A percentile compares a stretch with the other conserved stretches of the same genome.
These are phyloP conservation scores for Neopestalotiopsis sp. DNA, from an alignment of 2,329 filamentous ascomycete species.

Conservation along the genomic window DNA sequence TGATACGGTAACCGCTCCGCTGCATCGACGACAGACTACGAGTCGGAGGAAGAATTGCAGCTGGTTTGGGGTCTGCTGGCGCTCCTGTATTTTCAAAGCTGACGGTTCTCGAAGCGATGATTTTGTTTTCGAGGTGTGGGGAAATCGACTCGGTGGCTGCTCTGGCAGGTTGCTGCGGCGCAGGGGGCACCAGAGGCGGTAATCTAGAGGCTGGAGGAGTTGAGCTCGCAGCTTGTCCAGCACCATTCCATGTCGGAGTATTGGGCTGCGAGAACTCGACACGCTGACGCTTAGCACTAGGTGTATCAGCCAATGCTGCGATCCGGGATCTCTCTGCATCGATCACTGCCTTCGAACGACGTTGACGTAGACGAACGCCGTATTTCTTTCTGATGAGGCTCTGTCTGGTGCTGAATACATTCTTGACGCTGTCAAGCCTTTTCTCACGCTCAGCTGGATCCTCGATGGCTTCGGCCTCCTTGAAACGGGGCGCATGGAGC, in stretches of 20 bases:
- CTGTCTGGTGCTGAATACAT: conserved; percentile 60
- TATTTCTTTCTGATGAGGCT: conserved; percentile 62
- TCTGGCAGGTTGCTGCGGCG: background rate
- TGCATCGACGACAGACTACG: conserved; percentile 33
- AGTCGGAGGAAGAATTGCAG: conserved; percentile 15
- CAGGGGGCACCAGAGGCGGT: no score
- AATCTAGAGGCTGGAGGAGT: background rate
- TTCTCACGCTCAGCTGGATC: conserved; percentile 37
- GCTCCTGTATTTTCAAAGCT: conserved; percentile 33
- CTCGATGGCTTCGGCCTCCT: conserved; percentile 43
- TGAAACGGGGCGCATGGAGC: conserved; percentile 47
- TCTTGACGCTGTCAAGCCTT: conserved; percentile 49
- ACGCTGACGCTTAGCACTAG: conserved; percentile 31
- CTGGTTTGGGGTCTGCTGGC: conserved; percentile 22
- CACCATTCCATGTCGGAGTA: background rate
- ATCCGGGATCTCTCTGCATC: conserved; percentile 47
- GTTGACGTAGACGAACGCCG: conserved; percentile 57
- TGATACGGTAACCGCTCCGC: conserved; percentile 35
- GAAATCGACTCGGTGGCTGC: conserved; percentile 15
- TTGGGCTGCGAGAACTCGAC: conserved; percentile 23
- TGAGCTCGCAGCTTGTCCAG: background rate
- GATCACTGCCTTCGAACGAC: conserved; percentile 53
- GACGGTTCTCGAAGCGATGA: conserved; percentile 30
- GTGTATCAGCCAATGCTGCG: conserved; percentile 36
- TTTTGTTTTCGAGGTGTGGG: conserved; percentile 30